Conservation (phyloP, 306 rosid genomes). For the Biancaea sappan region DNA sequence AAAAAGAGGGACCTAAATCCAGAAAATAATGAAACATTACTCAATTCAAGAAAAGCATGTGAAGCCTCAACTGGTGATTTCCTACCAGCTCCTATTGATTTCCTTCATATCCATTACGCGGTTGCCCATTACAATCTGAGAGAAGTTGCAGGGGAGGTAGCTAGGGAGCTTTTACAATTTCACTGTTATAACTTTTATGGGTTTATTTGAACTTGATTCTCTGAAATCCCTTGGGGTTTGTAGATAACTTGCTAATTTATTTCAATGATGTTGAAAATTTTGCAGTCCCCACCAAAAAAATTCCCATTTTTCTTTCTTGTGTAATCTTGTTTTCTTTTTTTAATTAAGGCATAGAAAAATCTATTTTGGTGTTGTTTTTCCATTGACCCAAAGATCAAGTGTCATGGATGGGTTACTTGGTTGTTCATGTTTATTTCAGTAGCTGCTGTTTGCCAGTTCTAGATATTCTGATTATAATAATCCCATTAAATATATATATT, state of each 20-base stretch:
- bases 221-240: not conserved
- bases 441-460: conserved; percentile 11
- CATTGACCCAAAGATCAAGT: too few relatives aligned
- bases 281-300: too few relatives aligned
- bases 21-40: too few relatives aligned
- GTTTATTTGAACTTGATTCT: not conserved
- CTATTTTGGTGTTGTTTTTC: too few relatives aligned
- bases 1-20: not conserved
- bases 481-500: too few relatives aligned
- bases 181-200: not conserved
- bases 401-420: not conserved
- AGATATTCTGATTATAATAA: conserved; percentile 6
- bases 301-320: too few relatives aligned
- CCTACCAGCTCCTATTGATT: not conserved
- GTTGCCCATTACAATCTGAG: not conserved
- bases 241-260: not conserved
- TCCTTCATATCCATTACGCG: not conserved
- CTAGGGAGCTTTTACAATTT: not conserved
- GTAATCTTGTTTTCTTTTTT: too few relatives aligned
- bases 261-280: not conserved
- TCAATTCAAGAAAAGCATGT: not conserved
- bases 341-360: too few relatives aligned
- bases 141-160: not conserved
- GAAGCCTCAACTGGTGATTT: not conserved
- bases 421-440: conserved; percentile 28